Conservation (phyloP, 2,329 filamentous ascomycete species). For the Hypoxylon sp. region DNA sequence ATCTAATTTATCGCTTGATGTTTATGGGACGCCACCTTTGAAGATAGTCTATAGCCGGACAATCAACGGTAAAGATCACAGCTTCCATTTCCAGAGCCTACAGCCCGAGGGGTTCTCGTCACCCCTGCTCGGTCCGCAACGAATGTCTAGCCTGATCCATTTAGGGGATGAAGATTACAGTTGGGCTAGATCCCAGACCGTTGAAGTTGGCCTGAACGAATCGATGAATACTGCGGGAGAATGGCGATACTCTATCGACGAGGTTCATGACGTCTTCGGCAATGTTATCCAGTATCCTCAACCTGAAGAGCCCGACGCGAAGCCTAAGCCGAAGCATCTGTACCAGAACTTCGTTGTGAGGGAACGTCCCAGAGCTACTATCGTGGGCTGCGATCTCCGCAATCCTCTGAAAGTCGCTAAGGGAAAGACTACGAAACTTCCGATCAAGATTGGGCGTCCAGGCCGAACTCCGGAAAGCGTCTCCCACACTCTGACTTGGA, state of each 20-base stretch:
- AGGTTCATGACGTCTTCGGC: conserved; percentile 91
- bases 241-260: conserved; percentile 92
- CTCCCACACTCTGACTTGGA: conserved; percentile 82
- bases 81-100: conserved; percentile 92
- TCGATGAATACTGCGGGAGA: conserved; percentile 83
- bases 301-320: conserved; percentile 77
- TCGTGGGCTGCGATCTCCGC: conserved; percentile 83
- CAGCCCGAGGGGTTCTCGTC: conserved; percentile 90
- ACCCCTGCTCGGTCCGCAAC: conserved; percentile 76
- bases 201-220: conserved; percentile 90
- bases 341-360: conserved; percentile 87
- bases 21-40: conserved; percentile 89
- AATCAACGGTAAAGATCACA: conserved; percentile 85
- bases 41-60: conserved; percentile 93
- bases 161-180: conserved; percentile 76
- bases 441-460: conserved; percentile 77
- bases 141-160: conserved; percentile 70
- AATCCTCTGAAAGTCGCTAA: conserved; percentile 87
- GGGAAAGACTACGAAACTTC: conserved; percentile 76
- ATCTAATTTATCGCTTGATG: conserved; percentile 86
- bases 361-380: conserved; percentile 81
- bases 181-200: conserved; percentile 83
- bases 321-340: conserved; percentile 72
- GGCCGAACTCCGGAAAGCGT: conserved; percentile 72
- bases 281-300: conserved; percentile 84